These are phyloP conservation scores for Inosperma sp. DNA, from an alignment of 768 basidiomycete species.

Conservation along the genomic window DNA sequence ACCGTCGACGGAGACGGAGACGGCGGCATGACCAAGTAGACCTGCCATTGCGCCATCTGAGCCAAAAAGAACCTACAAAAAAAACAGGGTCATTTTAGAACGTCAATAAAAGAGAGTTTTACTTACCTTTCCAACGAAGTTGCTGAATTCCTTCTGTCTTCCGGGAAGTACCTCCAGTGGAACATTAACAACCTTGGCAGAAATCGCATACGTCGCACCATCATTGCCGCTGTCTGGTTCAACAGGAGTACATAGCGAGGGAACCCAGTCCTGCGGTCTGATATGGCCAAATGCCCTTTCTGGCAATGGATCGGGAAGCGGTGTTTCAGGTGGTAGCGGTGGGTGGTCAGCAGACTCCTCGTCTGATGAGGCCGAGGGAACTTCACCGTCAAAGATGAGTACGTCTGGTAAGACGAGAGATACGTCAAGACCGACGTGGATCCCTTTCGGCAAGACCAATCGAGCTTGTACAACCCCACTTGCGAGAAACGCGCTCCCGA, in stretches of 20 bases:
- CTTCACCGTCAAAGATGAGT: constrained; percentile 71
- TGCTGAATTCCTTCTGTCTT: too few species aligned
- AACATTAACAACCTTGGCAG: constrained; percentile 63
- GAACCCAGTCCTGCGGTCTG: constrained; percentile 65
- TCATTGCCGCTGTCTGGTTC: constrained; percentile 42
- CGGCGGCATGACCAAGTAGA: constrained; percentile 57
- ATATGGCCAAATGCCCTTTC: constrained; percentile 73
- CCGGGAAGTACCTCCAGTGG: too few species aligned
- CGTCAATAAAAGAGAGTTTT: neutral
- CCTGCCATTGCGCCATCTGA: constrained; percentile 61
- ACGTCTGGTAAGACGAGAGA: constrained; percentile 69
- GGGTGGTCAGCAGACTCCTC: too few species aligned
- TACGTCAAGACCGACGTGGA: constrained; percentile 62
- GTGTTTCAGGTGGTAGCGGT: constrained; percentile 39
- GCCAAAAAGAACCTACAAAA: constrained; percentile 15
- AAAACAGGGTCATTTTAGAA: too few species aligned
- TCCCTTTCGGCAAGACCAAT: constrained; percentile 61
- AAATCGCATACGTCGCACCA: constrained; percentile 45
- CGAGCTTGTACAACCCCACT: constrained; percentile 65
- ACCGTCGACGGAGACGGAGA: constrained; percentile 54
- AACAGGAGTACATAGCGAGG: constrained; percentile 38
- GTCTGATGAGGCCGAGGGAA: constrained; percentile 31
- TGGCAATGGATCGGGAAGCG: constrained; percentile 64
- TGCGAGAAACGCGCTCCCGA: constrained; percentile 48
- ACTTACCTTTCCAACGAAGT: constrained; percentile 72